Conservation (phyloP, 345 rosid genomes). For the Gossypium turneri region DNA sequence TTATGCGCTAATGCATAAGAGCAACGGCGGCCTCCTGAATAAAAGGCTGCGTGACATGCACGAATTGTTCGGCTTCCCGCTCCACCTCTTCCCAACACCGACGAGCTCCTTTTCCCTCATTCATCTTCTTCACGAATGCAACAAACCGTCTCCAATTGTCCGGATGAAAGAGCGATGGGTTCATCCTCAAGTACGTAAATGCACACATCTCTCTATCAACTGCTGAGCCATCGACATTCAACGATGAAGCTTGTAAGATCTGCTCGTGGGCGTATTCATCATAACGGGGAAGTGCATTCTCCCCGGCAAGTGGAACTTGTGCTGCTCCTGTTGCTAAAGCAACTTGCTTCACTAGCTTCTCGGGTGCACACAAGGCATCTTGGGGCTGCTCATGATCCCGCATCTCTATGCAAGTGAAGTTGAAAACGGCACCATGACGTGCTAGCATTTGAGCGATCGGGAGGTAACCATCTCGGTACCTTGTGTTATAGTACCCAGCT, state of each 20-base stretch:
- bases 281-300: slow-evolving; percentile 82
- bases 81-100: slow-evolving; percentile 82
- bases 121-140: slow-evolving; percentile 87
- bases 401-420: slow-evolving; percentile 97
- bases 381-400: slow-evolving; percentile 97
- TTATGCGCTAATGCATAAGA: slow-evolving; percentile 42
- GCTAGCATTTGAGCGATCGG: slow-evolving; percentile 92
- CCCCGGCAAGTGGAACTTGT: slow-evolving; percentile 79
- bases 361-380: slow-evolving; percentile 87
- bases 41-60: slow-evolving; percentile 61
- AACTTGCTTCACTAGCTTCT: slow-evolving; percentile 89
- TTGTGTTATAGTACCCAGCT: slow-evolving; percentile 93
- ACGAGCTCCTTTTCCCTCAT: slow-evolving; percentile 53
- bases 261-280: slow-evolving; percentile 76
- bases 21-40: slow-evolving; percentile 79
- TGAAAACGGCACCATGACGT: slow-evolving; percentile 79
- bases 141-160: slow-evolving; percentile 92
- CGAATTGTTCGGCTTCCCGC: slow-evolving; percentile 87
- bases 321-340: slow-evolving; percentile 68
- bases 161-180: slow-evolving; percentile 59
- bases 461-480: slow-evolving; percentile 81
- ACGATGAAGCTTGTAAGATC: slow-evolving; percentile 58
- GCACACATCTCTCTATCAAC: slow-evolving; percentile 78
- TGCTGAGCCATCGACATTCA: slow-evolving; percentile 40
- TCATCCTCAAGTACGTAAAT: slow-evolving; percentile 94